Percentiles rank a stretch among this genome's conserved stretches.
phyloP scores from a whole-genome alignment of 495 filamentous ascomycete species.

The Hypoxylon subgilvum region DNA sequence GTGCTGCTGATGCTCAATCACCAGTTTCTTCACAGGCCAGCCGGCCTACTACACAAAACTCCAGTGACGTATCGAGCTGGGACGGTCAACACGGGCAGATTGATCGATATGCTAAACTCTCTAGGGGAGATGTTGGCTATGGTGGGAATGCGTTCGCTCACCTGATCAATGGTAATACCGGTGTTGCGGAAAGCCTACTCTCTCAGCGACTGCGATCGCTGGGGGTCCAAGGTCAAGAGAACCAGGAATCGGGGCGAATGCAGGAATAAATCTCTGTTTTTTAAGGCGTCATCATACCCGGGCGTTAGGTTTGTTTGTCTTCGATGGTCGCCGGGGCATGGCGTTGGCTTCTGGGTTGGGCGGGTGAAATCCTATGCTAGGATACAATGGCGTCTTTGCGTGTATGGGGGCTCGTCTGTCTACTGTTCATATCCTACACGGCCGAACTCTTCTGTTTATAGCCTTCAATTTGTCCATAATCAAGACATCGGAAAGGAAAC shows the following conservation, averaged over 20 bases:
- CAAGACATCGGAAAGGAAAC: no score
- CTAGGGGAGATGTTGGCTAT: slow-evolving; percentile 70
- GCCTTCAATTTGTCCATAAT: no score
- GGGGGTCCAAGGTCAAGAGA: slow-evolving; percentile 39
- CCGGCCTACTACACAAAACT: slow-evolving; percentile 35
- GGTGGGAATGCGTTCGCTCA: slow-evolving; percentile 62
- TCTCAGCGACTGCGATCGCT: slow-evolving; percentile 53
- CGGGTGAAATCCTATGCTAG: no score
- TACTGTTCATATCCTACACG: no score
- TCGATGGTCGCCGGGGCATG: no score
- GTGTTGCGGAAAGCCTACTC: slow-evolving; percentile 48
- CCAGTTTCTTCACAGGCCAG: slow-evolving; percentile 35
- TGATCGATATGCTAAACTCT: slow-evolving; percentile 68
- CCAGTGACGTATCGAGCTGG: slow-evolving; percentile 34
- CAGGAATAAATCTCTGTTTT: slow-evolving; percentile 25
- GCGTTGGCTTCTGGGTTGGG: no score
- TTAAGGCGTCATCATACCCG: no score
- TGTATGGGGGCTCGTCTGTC: no score
- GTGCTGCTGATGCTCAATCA: slow-evolving; percentile 26
- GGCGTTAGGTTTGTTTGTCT: no score
- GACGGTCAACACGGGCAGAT: slow-evolving; percentile 25
- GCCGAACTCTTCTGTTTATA: no score
- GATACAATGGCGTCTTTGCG: no score
- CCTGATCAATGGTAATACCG: slow-evolving; percentile 38
- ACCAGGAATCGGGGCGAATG: slow-evolving; percentile 13